A percentile compares a stretch with the other conserved stretches of the same genome.
These are phyloP conservation scores for Phytophthora agathidicida DNA, from an alignment of 352 stramenopile genomes.

Conservation along the genomic window DNA sequence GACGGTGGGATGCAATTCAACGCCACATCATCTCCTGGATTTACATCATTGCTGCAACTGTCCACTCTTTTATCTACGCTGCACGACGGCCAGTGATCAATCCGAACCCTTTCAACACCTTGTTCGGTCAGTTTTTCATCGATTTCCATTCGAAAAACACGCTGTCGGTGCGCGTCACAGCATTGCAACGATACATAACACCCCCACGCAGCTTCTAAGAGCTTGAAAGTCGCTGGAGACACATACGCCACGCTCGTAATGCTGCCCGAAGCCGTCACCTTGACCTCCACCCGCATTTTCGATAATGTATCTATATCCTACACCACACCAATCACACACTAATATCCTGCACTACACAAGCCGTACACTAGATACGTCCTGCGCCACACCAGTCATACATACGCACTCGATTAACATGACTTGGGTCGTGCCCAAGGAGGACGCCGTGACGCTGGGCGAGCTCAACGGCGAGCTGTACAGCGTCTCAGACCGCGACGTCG, in stretches of 20 bases:
- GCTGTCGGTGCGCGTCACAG: constrained; percentile 6
- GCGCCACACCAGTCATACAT: constrained; percentile 1
- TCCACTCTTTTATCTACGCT: background rate
- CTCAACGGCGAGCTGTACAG: constrained; percentile 77
- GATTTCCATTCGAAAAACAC: constrained; percentile 55
- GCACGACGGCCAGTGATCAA: constrained; percentile 58
- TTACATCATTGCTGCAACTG: background rate
- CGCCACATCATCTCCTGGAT: constrained; percentile 10
- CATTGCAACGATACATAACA: constrained; percentile 34
- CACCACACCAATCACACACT: background rate
- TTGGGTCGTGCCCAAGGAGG: constrained; percentile 64
- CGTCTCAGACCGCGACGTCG: constrained; percentile 59
- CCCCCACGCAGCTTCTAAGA: constrained; percentile 31
- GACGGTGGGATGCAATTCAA: constrained; percentile 31
- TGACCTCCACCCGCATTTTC: constrained; percentile 34
- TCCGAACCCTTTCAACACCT: constrained; percentile 20
- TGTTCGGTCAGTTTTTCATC: constrained; percentile 30
- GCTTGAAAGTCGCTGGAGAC: constrained; percentile 22
- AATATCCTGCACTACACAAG: background rate
- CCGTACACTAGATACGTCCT: background rate
- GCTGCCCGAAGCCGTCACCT: constrained; percentile 18
- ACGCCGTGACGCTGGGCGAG: constrained; percentile 81
- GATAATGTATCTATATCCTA: constrained; percentile 20
- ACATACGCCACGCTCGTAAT: constrained; percentile 38
- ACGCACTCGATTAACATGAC: constrained; percentile 37